Percentiles rank a stretch among this genome's conserved stretches.
Evolutionary conservation across 73 alveolate genomes (phyloP).

Genomic region (Strombidium stylifer): DNA sequence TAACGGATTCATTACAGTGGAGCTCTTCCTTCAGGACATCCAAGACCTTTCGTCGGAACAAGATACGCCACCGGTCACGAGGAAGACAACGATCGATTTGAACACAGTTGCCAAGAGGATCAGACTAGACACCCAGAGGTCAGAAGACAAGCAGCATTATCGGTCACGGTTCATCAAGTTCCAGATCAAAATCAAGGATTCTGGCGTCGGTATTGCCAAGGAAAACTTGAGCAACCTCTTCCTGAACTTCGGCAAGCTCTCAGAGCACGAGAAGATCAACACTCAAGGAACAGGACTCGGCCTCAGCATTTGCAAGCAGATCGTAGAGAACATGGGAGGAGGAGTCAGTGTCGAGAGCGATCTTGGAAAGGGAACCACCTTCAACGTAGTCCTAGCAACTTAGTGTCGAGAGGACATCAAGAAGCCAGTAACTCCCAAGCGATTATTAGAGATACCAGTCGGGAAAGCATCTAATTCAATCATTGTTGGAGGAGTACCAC

Average conservation of each 20-base stretch:
- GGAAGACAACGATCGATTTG: neutral
- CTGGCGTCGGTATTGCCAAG: neutral
- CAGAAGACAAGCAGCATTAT: neutral
- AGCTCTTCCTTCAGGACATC: neutral
- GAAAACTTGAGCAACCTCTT: neutral
- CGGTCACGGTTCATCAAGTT: neutral
- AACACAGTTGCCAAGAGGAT: too few relatives aligned
- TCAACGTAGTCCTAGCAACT: too few relatives aligned
- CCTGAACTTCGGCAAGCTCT: neutral
- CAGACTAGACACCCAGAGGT: neutral
- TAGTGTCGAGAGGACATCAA: too few relatives aligned
- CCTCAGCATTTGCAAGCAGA: slow-evolving; percentile 4
- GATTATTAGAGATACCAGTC: too few relatives aligned
- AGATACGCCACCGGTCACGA: neutral
- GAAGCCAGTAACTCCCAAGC: too few relatives aligned
- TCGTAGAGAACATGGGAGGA: slow-evolving; percentile 6
- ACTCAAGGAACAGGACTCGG: slow-evolving; percentile 6
- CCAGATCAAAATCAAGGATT: neutral
- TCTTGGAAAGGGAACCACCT: neutral
- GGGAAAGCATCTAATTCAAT: too few relatives aligned
- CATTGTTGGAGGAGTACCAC: too few relatives aligned
- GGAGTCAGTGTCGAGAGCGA: neutral
- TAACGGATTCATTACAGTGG: neutral
- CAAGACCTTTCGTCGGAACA: neutral
- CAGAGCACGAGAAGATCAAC: neutral